These are phyloP conservation scores for Umbelopsis isabellina DNA, from an alignment of 192 early-diverging fungal genomes.

Conservation along the genomic window DNA sequence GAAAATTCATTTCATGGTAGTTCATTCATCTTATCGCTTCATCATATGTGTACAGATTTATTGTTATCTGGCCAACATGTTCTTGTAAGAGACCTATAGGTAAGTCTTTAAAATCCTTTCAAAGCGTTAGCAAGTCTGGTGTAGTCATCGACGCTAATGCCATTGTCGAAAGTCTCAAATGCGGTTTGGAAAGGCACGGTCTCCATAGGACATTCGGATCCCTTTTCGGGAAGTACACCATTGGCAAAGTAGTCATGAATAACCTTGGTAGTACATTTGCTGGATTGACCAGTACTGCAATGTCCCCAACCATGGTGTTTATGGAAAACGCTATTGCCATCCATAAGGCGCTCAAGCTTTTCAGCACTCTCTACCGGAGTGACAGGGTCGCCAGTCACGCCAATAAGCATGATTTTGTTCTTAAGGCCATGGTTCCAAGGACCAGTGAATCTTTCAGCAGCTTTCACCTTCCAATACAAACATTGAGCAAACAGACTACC, in stretches of 20 bases:
- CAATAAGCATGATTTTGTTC: conserved; percentile 39
- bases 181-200: not conserved
- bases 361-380: conserved; percentile 43
- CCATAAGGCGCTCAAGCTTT: conserved; percentile 24
- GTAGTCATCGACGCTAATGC: not conserved
- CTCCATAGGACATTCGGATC: conserved; percentile 19
- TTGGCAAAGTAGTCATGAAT: conserved; percentile 36
- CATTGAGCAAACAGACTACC: not conserved
- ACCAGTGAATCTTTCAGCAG: conserved; percentile 44
- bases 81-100: too few species aligned
- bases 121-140: not conserved
- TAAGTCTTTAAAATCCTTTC: not conserved
- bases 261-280: conserved; percentile 36
- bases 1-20: too few species aligned
- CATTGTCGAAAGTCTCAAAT: not conserved
- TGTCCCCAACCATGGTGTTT: conserved; percentile 48
- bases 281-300: conserved; percentile 37
- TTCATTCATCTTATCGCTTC: too few species aligned
- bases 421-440: conserved; percentile 48
- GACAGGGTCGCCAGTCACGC: conserved; percentile 49
- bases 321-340: conserved; percentile 40
- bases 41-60: too few species aligned
- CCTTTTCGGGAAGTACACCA: conserved; percentile 15
- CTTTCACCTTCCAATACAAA: conserved; percentile 37
- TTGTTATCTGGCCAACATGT: too few species aligned